Evolutionary conservation across 179 eudicot genomes (phyloP).

Genomic region (Spinacia oleracea): DNA sequence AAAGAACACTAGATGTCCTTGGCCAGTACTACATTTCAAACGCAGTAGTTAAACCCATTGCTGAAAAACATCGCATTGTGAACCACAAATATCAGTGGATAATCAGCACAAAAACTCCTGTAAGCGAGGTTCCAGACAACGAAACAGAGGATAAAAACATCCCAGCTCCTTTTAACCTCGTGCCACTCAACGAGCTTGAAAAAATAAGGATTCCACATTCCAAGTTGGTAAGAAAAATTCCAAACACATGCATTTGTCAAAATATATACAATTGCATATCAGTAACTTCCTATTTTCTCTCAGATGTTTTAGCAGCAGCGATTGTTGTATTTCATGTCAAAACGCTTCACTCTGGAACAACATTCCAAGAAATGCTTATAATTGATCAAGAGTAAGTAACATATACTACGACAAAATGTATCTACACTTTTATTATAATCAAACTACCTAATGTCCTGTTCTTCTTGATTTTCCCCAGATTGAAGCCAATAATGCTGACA

Average conservation of each 20-base stretch:
- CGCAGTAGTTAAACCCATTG: background rate
- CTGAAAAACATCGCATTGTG: background rate
- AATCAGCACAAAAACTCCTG: background rate
- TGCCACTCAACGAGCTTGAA: background rate
- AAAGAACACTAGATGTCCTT: background rate
- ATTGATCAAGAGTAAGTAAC: background rate
- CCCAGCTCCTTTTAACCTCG: background rate
- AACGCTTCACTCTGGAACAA: background rate
- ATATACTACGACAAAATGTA: background rate
- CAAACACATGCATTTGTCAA: background rate
- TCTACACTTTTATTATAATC: no score
- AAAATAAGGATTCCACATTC: background rate
- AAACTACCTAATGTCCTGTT: no score
- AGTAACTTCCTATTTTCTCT: background rate
- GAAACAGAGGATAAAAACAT: background rate
- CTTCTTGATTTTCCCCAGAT: background rate
- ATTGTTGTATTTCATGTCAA: background rate
- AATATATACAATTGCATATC: background rate
- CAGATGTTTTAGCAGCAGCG: background rate
- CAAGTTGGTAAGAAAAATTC: background rate
- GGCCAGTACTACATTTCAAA: slow-evolving; percentile 6
- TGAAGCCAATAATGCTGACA: background rate
- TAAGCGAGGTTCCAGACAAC: background rate
- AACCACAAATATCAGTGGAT: background rate
- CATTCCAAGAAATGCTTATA: background rate